phyloP scores from a whole-genome alignment of 2,329 filamentous ascomycete species.

The Arachnomyces sp. region DNA sequence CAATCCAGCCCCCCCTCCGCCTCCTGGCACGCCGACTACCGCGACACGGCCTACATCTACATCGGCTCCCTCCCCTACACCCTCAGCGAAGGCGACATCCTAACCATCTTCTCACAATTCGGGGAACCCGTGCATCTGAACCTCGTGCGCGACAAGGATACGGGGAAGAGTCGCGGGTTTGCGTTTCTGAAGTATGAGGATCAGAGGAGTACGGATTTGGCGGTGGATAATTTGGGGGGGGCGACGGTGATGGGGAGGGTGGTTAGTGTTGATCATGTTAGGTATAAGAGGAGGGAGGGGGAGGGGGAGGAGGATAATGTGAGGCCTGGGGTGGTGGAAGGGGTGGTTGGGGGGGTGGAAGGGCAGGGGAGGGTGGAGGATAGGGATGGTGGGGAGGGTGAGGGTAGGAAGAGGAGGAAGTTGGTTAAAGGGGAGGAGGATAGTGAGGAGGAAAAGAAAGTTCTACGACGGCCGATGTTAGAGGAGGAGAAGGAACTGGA shows the following conservation, averaged over 20 bases:
- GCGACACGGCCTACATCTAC: constrained; percentile 93
- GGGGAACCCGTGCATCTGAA: constrained; percentile 93
- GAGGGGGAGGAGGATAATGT: constrained; percentile 44
- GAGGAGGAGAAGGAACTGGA: constrained; percentile 76
- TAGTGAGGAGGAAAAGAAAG: constrained; percentile 41
- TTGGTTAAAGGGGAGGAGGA: constrained; percentile 32
- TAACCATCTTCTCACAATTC: constrained; percentile 95
- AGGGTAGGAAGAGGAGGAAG: constrained; percentile 24
- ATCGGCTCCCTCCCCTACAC: constrained; percentile 90
- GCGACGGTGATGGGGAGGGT: constrained; percentile 72
- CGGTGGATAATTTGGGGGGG: constrained; percentile 90
- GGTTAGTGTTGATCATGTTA: constrained; percentile 81
- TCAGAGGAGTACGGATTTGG: constrained; percentile 88
- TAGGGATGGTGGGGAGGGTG: constrained; percentile 29
- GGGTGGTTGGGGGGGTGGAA: constrained; percentile 38
- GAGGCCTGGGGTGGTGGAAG: constrained; percentile 40
- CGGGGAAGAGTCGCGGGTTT: constrained; percentile 89
- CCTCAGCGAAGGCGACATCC: constrained; percentile 87
- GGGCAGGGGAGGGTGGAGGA: constrained; percentile 19
- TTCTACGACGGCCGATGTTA: constrained; percentile 52
- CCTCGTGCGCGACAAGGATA: constrained; percentile 87
- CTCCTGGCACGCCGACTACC: constrained; percentile 96
- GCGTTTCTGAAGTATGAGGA: constrained; percentile 98
- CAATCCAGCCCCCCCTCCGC: constrained; percentile 62
- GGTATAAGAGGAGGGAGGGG: constrained; percentile 83